These are phyloP conservation scores for Leccinum sublutescens DNA, from an alignment of 768 basidiomycete genomes.

Conservation along the genomic window DNA sequence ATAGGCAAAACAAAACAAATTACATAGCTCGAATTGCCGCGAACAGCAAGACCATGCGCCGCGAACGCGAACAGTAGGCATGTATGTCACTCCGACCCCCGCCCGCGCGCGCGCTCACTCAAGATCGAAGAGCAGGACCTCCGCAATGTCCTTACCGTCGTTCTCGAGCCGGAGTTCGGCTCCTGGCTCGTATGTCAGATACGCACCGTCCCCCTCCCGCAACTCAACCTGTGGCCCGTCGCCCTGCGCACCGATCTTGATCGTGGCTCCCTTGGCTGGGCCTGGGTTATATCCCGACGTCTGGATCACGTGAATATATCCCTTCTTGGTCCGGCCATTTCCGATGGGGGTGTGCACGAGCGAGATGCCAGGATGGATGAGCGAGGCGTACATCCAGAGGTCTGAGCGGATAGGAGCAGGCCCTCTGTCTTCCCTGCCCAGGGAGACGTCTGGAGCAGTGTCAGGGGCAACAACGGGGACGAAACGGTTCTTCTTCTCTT, in stretches of 20 bases:
- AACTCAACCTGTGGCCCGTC: constrained; percentile 49
- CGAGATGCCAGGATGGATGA: constrained; percentile 58
- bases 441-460: constrained; percentile 52
- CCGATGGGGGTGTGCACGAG: constrained; percentile 49
- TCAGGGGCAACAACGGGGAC: constrained; percentile 76
- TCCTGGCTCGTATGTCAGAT: constrained; percentile 49
- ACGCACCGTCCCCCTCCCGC: constrained; percentile 87
- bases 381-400: constrained; percentile 69
- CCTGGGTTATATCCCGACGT: constrained; percentile 74
- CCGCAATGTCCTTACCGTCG: constrained; percentile 60
- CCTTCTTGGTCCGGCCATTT: constrained; percentile 49
- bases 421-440: constrained; percentile 64
- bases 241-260: constrained; percentile 49
- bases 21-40: not conserved
- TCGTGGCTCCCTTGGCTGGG: constrained; percentile 51
- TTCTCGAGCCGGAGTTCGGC: constrained; percentile 52
- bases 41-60: not conserved
- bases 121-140: constrained; percentile 80
- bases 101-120: constrained; percentile 36
- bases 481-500: constrained; percentile 74
- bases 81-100: not conserved
- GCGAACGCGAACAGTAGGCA: not conserved
- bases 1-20: not conserved
- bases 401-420: constrained; percentile 79
- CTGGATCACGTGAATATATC: constrained; percentile 86